These are phyloP conservation scores for Umbelopsis ramanniana DNA, from an alignment of 192 early-diverging fungal genomes.

Conservation along the genomic window DNA sequence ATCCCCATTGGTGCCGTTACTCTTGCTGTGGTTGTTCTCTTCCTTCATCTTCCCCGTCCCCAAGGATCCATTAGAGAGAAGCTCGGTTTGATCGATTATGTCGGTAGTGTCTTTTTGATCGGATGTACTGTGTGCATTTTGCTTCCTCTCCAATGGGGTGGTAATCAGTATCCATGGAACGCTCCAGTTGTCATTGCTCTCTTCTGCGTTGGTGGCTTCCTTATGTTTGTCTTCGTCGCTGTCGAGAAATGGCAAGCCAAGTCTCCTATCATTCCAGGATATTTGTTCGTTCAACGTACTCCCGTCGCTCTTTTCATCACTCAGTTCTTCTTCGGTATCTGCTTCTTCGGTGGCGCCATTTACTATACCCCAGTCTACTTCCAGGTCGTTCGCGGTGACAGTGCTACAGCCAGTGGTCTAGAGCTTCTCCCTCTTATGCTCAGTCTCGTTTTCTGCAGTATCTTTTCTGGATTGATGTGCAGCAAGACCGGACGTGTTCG, in stretches of 20 bases:
- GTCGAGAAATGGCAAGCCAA: constrained; percentile 67
- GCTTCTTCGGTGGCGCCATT: constrained; percentile 50
- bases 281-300: constrained; percentile 59
- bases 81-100: constrained; percentile 63
- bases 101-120: constrained; percentile 59
- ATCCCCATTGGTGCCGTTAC: constrained; percentile 58
- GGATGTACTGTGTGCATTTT: constrained; percentile 60
- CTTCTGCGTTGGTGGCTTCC: constrained; percentile 52
- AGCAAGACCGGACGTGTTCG: constrained; percentile 63
- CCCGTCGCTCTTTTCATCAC: constrained; percentile 45
- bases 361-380: constrained; percentile 80
- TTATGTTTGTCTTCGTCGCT: constrained; percentile 57
- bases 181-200: constrained; percentile 58
- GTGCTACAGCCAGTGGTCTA: constrained; percentile 73
- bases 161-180: constrained; percentile 70
- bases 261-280: constrained; percentile 73
- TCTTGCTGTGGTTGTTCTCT: constrained; percentile 39
- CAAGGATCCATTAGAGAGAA: constrained; percentile 56
- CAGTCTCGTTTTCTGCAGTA: constrained; percentile 62
- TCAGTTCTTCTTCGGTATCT: constrained; percentile 47
- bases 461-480: constrained; percentile 65
- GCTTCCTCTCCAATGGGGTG: constrained; percentile 76
- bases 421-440: constrained; percentile 78
- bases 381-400: constrained; percentile 70
- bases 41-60: constrained; percentile 57